Conservation (phyloP, 2,329 filamentous ascomycete genomes). For the Aschersonia sp. region DNA sequence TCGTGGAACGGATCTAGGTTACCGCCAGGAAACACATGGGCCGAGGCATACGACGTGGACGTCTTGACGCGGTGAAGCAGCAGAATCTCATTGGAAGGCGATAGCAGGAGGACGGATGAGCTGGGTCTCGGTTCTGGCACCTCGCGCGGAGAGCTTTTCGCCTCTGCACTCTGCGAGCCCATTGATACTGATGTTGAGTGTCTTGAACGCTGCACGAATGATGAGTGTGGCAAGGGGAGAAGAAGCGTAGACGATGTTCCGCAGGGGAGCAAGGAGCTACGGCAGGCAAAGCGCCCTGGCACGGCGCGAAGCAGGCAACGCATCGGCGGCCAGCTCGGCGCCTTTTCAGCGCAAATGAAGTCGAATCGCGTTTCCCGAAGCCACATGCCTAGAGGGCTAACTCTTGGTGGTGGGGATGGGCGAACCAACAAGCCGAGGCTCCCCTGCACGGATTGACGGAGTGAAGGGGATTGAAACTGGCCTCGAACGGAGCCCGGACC, state of each 20-base stretch:
- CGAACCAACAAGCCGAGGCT: too few species aligned
- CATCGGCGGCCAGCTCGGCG: too few species aligned
- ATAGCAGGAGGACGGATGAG: constrained; percentile 71
- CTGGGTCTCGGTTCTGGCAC: constrained; percentile 43
- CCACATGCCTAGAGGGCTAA: too few species aligned
- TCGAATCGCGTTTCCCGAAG: too few species aligned
- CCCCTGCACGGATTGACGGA: too few species aligned
- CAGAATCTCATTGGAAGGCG: constrained; percentile 73
- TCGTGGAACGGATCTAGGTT: constrained; percentile 69
- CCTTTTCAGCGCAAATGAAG: too few species aligned
- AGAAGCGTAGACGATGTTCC: background rate
- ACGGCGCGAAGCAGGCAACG: too few species aligned
- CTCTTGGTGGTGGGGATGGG: too few species aligned
- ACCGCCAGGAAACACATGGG: constrained; percentile 91
- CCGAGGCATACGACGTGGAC: constrained; percentile 73
- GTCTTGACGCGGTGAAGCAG: constrained; percentile 75
- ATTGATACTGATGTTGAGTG: background rate
- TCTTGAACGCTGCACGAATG: background rate
- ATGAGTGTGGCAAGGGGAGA: background rate
- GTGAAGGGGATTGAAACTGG: too few species aligned
- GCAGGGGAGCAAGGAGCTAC: too few species aligned
- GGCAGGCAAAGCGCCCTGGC: too few species aligned
- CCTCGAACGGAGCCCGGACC: too few species aligned
- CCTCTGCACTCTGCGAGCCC: background rate
- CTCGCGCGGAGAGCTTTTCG: constrained; percentile 8